Conservation (phyloP, 257 asterid species). For the Pogostemon cablin region DNA sequence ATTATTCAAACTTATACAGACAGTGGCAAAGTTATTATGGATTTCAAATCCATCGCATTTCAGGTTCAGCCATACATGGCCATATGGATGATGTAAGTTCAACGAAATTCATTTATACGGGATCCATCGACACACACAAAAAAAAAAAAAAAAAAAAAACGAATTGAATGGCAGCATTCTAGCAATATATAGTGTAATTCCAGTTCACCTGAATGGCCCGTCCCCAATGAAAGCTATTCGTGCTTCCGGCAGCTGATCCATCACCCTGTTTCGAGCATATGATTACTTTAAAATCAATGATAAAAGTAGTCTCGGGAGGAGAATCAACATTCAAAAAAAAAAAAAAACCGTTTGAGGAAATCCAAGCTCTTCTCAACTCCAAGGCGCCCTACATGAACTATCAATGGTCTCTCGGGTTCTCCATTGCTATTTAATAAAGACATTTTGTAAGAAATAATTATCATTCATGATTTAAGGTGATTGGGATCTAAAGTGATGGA, state of each 20-base stretch:
- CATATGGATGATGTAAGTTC: not conserved
- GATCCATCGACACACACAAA: not conserved
- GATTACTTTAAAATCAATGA: slow-evolving; percentile 23
- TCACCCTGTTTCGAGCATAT: slow-evolving; percentile 68
- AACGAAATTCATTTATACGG: not conserved
- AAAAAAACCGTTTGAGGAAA: slow-evolving; percentile 70
- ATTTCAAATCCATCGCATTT: not conserved
- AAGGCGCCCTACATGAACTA: slow-evolving; percentile 92
- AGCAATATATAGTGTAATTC: not conserved
- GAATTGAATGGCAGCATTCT: not conserved
- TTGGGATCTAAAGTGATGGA: not conserved
- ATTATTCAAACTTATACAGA: not conserved
- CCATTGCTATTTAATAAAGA: slow-evolving; percentile 59
- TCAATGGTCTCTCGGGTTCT: slow-evolving; percentile 88
- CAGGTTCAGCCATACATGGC: not conserved
- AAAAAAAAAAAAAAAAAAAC: not conserved
- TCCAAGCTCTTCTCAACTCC: slow-evolving; percentile 98
- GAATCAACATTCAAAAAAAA: slow-evolving; percentile 7
- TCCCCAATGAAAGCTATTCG: slow-evolving; percentile 96
- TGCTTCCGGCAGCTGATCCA: slow-evolving; percentile 90
- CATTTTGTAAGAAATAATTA: slow-evolving; percentile 22
- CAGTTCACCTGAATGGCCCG: slow-evolving; percentile 87
- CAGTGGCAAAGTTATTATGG: not conserved
- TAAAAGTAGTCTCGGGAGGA: not conserved
- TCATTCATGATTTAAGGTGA: not conserved